Evolutionary conservation across 2,329 filamentous ascomycete genomes (phyloP).

Genomic region (Trichophyton mentagrophytes): DNA sequence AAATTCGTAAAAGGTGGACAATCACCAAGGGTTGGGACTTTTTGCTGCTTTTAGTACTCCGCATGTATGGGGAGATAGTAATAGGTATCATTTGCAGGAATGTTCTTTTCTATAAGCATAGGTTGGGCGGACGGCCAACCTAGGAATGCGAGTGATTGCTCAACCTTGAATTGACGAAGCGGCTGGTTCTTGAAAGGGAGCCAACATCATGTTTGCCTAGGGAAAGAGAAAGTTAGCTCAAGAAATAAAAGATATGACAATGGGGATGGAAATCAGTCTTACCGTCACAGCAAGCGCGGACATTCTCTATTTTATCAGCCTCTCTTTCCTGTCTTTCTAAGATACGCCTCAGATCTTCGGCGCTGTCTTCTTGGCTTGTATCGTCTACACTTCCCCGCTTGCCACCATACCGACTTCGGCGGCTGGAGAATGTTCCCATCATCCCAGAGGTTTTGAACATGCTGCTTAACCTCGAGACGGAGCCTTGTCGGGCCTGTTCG

Average conservation of each 20-base stretch:
- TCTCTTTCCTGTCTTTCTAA: constrained; percentile 57
- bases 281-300: constrained; percentile 96
- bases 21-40: not conserved
- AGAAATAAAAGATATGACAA: not conserved
- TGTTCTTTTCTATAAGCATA: not conserved
- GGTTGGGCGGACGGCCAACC: not conserved
- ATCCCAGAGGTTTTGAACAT: constrained; percentile 37
- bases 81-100: not conserved
- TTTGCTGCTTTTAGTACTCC: not conserved
- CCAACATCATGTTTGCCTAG: constrained; percentile 61
- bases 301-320: constrained; percentile 76
- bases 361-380: constrained; percentile 50
- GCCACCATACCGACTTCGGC: constrained; percentile 30
- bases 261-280: constrained; percentile 38
- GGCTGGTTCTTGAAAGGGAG: constrained; percentile 30
- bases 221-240: constrained; percentile 12
- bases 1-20: constrained; percentile 4
- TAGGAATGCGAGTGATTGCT: constrained; percentile 4
- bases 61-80: not conserved
- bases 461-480: constrained; percentile 36
- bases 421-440: constrained; percentile 39
- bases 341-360: constrained; percentile 67
- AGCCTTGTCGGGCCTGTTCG: constrained; percentile 29
- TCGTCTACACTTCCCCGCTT: constrained; percentile 30
- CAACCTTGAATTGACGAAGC: constrained; percentile 28